Percentiles rank a stretch among this genome's conserved stretches.
Evolutionary conservation across 2,329 filamentous ascomycete species (phyloP).

Genomic region (Scopulariopsis brevicaulis): DNA sequence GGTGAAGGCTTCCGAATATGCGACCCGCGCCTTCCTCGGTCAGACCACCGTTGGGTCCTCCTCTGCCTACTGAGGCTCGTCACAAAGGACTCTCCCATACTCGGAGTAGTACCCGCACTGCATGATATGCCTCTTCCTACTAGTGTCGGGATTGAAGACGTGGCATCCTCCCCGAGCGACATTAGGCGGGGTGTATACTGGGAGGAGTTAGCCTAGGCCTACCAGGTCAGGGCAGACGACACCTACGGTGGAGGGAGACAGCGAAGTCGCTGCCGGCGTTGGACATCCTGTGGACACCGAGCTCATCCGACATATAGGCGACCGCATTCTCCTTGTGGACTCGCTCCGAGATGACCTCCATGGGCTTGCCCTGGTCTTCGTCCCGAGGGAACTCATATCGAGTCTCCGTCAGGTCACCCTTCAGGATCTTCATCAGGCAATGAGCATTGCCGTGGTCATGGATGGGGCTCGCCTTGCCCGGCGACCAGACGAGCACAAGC

Average conservation of each 20-base stretch:
- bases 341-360: conserved; percentile 54
- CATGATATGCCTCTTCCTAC: conserved; percentile 58
- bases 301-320: conserved; percentile 83
- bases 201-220: background rate
- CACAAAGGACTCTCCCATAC: conserved; percentile 37
- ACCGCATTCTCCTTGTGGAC: conserved; percentile 61
- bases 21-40: background rate
- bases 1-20: background rate
- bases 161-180: conserved; percentile 73
- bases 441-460: conserved; percentile 86
- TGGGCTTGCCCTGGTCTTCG: conserved; percentile 36
- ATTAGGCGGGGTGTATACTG: conserved; percentile 80
- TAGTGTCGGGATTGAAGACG: conserved; percentile 68
- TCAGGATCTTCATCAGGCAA: conserved; percentile 84
- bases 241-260: conserved; percentile 67
- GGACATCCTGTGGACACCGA: conserved; percentile 73
- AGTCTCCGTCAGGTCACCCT: conserved; percentile 69
- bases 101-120: conserved; percentile 63
- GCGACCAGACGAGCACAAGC: conserved; percentile 84
- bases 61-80: conserved; percentile 10
- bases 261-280: conserved; percentile 69
- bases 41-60: background rate
- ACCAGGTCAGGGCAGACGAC: background rate
- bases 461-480: conserved; percentile 71
- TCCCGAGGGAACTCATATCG: conserved; percentile 61